Conservation (phyloP, 805 yeast species). For the Yarrowia deformans region DNA sequence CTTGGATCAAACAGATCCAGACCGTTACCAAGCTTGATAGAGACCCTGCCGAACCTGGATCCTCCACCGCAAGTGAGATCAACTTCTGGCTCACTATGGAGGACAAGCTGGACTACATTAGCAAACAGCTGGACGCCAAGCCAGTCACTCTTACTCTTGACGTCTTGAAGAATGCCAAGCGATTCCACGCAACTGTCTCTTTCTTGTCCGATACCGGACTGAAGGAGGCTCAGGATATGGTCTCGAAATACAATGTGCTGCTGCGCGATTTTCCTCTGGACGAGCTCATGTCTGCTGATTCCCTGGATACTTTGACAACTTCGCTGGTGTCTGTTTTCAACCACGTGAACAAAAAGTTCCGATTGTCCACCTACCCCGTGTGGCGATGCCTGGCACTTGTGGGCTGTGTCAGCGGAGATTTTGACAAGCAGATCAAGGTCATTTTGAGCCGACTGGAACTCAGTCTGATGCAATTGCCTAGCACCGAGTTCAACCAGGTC, state of each 20-base stretch:
- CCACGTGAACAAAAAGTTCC: conserved; percentile 66
- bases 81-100: conserved; percentile 82
- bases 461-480: conserved; percentile 55
- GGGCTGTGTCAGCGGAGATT: conserved; percentile 68
- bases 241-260: conserved; percentile 66
- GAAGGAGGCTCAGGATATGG: conserved; percentile 58
- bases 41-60: conserved; percentile 60
- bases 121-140: conserved; percentile 62
- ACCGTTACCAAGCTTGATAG: conserved; percentile 61
- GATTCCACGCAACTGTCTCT: conserved; percentile 80
- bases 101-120: conserved; percentile 60
- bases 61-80: conserved; percentile 68
- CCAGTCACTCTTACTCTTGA: conserved; percentile 66
- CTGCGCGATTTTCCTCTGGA: conserved; percentile 74
- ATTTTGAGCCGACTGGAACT: conserved; percentile 51
- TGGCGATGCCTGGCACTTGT: conserved; percentile 68
- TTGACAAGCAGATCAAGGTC: conserved; percentile 56
- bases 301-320: conserved; percentile 56
- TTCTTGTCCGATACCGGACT: conserved; percentile 77
- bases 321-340: conserved; percentile 60
- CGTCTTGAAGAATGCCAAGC: conserved; percentile 69
- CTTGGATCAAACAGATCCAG: conserved; percentile 74
- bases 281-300: conserved; percentile 59
- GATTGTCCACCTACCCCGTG: conserved; percentile 68
- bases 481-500: conserved; percentile 52